Evolutionary conservation across 805 yeast species (phyloP).

Genomic region (Metschnikowia shivogae): DNA sequence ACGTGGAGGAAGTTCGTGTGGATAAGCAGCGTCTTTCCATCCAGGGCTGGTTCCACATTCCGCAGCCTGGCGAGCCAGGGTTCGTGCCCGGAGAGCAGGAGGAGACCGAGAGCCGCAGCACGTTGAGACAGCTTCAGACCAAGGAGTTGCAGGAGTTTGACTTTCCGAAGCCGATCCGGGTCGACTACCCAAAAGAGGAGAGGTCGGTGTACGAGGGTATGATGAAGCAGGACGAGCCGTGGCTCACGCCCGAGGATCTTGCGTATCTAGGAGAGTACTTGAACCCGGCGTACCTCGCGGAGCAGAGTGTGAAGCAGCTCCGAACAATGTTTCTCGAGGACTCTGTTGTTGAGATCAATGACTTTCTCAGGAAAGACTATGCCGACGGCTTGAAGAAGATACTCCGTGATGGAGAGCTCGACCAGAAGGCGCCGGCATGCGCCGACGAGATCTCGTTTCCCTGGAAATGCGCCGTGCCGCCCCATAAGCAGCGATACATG

Average conservation of each 20-base stretch:
- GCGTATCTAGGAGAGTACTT: conserved; percentile 51
- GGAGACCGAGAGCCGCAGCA: conserved; percentile 65
- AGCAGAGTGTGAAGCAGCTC: conserved; percentile 35
- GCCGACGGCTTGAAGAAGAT: conserved; percentile 43
- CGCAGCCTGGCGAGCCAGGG: conserved; percentile 89
- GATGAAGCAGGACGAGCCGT: conserved; percentile 7
- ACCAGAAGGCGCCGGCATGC: conserved; percentile 53
- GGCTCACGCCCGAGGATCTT: conserved; percentile 36
- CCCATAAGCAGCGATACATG: conserved; percentile 85
- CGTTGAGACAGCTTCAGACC: conserved; percentile 75
- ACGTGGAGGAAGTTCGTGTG: conserved; percentile 93
- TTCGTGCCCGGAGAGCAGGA: conserved; percentile 80
- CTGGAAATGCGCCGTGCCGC: conserved; percentile 91
- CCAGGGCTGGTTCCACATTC: conserved; percentile 99
- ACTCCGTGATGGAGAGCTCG: conserved; percentile 58
- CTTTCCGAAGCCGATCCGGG: conserved; percentile 64
- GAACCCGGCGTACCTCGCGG: conserved; percentile 44
- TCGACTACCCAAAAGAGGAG: conserved; percentile 39
- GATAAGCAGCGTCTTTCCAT: conserved; percentile 88
- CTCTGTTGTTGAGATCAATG: conserved; percentile 63
- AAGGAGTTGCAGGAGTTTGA: conserved; percentile 75
- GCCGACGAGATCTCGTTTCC: conserved; percentile 58
- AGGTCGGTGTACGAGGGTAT: conserved; percentile 25
- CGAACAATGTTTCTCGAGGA: conserved; percentile 56
- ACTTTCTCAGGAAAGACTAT: conserved; percentile 56